phyloP scores from a whole-genome alignment of 495 filamentous ascomycete species.

The Trichoderma asperelloides region DNA sequence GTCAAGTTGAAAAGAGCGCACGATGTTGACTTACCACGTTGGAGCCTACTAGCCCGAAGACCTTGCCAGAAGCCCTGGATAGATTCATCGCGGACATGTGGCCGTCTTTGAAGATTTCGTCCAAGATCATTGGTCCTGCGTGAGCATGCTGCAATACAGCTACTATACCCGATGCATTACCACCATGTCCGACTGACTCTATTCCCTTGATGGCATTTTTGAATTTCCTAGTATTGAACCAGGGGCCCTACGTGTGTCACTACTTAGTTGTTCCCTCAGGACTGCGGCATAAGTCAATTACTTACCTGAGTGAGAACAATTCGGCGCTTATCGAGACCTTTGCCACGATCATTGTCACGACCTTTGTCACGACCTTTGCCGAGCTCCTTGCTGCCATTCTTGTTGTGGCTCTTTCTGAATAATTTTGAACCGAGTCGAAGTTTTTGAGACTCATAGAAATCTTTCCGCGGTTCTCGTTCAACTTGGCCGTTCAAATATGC shows the following conservation, averaged over 20 bases:
- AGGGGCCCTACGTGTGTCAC: not conserved
- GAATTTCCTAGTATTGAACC: not conserved
- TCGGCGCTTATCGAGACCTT: too few relatives aligned
- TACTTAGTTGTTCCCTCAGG: not conserved
- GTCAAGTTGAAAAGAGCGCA: not conserved
- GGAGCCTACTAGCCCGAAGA: not conserved
- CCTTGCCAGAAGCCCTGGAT: not conserved
- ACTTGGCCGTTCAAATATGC: not conserved
- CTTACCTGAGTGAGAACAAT: not conserved
- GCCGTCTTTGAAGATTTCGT: not conserved
- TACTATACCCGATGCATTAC: not conserved
- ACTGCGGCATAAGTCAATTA: not conserved
- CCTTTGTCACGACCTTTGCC: not conserved
- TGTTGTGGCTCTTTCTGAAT: not conserved
- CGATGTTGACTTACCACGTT: not conserved
- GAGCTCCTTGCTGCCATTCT: too few relatives aligned
- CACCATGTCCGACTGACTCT: too few relatives aligned
- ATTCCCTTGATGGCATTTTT: not conserved
- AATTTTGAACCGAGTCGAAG: not conserved
- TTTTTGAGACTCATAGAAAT: not conserved
- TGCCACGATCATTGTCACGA: not conserved
- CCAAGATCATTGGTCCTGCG: not conserved
- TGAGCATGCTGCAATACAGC: not conserved
- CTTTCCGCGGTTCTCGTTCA: not conserved
- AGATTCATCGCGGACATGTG: not conserved